These are phyloP conservation scores for Penicillium sp. DNA, from an alignment of 2,329 filamentous ascomycete genomes.

Conservation along the genomic window DNA sequence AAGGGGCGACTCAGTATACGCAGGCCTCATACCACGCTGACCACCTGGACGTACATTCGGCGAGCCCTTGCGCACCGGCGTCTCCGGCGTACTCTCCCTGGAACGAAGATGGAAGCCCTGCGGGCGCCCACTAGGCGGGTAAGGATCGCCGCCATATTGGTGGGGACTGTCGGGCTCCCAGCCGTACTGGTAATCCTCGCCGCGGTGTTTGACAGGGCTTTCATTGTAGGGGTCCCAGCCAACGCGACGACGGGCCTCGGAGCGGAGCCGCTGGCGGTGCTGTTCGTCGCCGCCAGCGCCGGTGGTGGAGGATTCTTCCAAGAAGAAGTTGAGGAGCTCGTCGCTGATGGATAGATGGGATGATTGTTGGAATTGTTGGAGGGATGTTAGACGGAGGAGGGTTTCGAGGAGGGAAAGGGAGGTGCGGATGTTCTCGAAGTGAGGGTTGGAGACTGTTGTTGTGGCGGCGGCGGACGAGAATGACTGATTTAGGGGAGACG, in stretches of 20 bases:
- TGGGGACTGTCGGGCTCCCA: conserved; percentile 28
- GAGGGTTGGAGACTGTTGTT: conserved; percentile 47
- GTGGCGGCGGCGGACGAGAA: conserved; percentile 15
- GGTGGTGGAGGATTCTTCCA: conserved; percentile 66
- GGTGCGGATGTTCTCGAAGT: conserved; percentile 56
- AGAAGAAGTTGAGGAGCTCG: conserved; percentile 83
- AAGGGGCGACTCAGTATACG: conserved; percentile 33
- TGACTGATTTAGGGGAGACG: conserved; percentile 33
- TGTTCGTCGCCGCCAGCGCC: conserved; percentile 63
- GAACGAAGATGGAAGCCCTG: conserved; percentile 31
- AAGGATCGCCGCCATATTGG: conserved; percentile 25
- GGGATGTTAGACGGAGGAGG: conserved; percentile 76
- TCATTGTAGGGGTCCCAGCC: conserved; percentile 73
- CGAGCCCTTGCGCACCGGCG: conserved; percentile 21
- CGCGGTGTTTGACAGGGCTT: conserved; percentile 63
- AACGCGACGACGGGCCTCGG: conserved; percentile 60
- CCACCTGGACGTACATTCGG: conserved; percentile 21
- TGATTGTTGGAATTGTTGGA: conserved; percentile 88
- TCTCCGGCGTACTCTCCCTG: conserved; percentile 34
- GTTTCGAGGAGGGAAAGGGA: conserved; percentile 83
- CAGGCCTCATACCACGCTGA: conserved; percentile 23
- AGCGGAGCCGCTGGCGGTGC: conserved; percentile 57
- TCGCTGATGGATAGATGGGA: conserved; percentile 88
- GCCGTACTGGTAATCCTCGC: conserved; percentile 62
- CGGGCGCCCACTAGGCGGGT: conserved; percentile 26